Base-by-base conservation (phyloP, 106 monocot genomes). In the Hemerocallis citrina region DNA sequence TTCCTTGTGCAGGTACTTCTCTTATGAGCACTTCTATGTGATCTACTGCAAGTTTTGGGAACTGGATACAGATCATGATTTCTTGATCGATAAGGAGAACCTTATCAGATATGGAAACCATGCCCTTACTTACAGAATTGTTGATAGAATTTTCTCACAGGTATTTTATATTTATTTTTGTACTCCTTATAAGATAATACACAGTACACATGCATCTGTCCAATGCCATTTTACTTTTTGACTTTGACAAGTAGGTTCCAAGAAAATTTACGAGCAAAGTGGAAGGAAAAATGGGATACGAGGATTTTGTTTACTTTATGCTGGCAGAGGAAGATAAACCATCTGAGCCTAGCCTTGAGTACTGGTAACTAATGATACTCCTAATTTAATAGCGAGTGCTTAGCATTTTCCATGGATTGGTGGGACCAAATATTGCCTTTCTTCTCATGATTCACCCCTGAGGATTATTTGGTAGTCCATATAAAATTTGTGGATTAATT, bases 271-370 rank as follows among this genome's bases (percentile, higher is more conserved):
- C 74, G 16, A 82, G 93, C 62, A 85, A 82, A 46, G 76, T 77
- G 42, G 82, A 88, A 81, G 93, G 93, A 34, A 93, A 93, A 67
- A 88, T 93, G 93, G 72, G 88, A 34, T 92, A 92, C 72, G 92
- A 92, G 70, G 92, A 92, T 74, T 92, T 88, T 76, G 92, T 92
- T 57, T 85, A 88, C 60, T 93, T 93, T 52, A 88, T 93, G 52
- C 72, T 93, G 52, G 68, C 93, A 52, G 93, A 93, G 61, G 92
- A 92, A 57, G 92, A 92, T 42, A 92, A 92, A 67, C 81, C 92
- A 49, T 88, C 92, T 45, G 88, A 81, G 59, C 84, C 88, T 40
- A 92, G 92, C 63, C 79, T 88, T 56, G 88, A 92, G 51, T 92
- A 81, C 62, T 92, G 92, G 92, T 92, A 81, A 68, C 27, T 34